Base-by-base conservation (phyloP, 2,329 filamentous ascomycete species). In the Endocalyx cinctus region DNA sequence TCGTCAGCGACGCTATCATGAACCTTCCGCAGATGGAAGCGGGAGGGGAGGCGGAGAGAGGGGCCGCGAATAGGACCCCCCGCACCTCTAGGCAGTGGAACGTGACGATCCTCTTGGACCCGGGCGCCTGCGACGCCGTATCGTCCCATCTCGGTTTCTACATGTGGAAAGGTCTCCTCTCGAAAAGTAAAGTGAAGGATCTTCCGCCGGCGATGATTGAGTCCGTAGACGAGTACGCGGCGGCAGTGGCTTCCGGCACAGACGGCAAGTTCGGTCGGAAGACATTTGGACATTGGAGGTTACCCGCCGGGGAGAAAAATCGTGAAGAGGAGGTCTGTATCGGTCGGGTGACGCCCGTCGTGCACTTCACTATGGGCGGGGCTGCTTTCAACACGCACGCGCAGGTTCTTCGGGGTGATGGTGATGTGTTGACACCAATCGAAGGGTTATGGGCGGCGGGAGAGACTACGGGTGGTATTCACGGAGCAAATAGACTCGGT, bases 351-450 rank as follows among this genome's bases (percentile, higher is more conserved):
- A 82, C 79, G 5, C 78, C 78, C 0, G 74, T 82, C 0, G 66
- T 76, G 3, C 78, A 82, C 47, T 82, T 82, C 45, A 82, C 78
- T 2, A 82, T 82, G 78, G 78, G 78, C 5, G 78, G 78, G 1
- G 77, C 71, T 0, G 60, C 70, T 3, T 75, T 82, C 42, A 72
- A 77, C 43, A 59, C 69, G 6, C 59, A 66, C 27, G 65, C 67
- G 1, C 67, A 72, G 41, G 68, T 82, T 0, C 46, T 82, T 10
- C 54, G 62, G 15, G 47, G 50, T 6, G 47, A 56, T 3, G 56
- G 60, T 5, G 49, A 47, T 5, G 49, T 57, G 3, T 51, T 63
- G 10, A 51, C 51, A 19, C 65, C 66, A 0, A 72, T 82, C 20
- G 48, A 62, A 4, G 77, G 78, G 0, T 45, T 82, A 1, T 82